phyloP scores from a whole-genome alignment of 2,329 filamentous ascomycete species.

The Grosmannia clavigera region DNA sequence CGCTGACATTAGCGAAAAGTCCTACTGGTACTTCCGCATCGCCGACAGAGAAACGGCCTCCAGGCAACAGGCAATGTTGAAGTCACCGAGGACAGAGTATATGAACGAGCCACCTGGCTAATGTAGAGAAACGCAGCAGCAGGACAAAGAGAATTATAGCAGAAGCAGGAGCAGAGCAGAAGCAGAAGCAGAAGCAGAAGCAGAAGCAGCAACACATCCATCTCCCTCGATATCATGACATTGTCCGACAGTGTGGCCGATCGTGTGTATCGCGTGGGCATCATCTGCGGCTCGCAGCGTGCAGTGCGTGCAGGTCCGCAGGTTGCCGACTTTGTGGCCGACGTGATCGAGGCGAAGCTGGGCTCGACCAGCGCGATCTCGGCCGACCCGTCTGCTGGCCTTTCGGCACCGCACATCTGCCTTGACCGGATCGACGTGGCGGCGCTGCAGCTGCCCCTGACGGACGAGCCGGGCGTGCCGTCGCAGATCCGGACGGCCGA shows the following conservation, averaged over 20 bases:
- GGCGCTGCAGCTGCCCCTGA: constrained; percentile 22
- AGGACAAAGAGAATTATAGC: too few species aligned
- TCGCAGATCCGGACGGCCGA: constrained; percentile 16
- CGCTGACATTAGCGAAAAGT: too few species aligned
- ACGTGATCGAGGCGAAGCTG: constrained; percentile 10
- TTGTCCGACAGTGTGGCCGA: background rate
- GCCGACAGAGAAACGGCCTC: too few species aligned
- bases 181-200: too few species aligned
- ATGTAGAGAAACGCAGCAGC: too few species aligned
- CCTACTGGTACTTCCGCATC: too few species aligned
- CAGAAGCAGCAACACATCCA: too few species aligned
- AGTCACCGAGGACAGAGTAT: background rate
- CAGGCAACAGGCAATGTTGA: too few species aligned
- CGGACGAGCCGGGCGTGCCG: constrained; percentile 22
- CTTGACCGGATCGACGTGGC: constrained; percentile 19
- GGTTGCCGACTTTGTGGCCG: constrained; percentile 12
- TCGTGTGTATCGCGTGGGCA: constrained; percentile 12
- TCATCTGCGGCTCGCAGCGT: constrained; percentile 17
- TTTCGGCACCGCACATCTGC: background rate
- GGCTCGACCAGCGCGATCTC: background rate
- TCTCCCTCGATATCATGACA: background rate
- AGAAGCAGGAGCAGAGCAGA: too few species aligned
- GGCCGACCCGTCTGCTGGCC: background rate
- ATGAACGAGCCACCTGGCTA: background rate
- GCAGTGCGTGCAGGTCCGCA: constrained; percentile 14